Percentiles rank a stretch among this genome's conserved stretches.
Evolutionary conservation across 1,284 basidiomycete genomes (phyloP).

Genomic region (Moniliophthora roreri): DNA sequence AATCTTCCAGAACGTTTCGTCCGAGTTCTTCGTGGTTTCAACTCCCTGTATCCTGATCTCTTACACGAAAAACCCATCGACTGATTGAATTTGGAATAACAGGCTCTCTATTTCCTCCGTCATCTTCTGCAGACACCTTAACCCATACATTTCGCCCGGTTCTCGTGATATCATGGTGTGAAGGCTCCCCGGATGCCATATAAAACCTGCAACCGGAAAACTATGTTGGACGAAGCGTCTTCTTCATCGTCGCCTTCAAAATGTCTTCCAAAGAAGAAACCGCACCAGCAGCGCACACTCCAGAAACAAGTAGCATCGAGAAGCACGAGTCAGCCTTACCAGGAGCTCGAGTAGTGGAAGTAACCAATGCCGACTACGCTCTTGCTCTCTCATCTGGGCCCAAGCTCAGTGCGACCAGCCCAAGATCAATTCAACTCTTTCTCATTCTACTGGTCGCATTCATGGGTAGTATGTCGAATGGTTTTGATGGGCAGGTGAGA

Average conservation of each 20-base stretch:
- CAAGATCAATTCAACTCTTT: constrained; percentile 38
- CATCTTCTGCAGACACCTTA: too few relatives aligned
- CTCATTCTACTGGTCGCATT: constrained; percentile 38
- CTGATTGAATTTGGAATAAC: too few relatives aligned
- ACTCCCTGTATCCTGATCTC: too few relatives aligned
- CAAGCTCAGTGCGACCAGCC: constrained; percentile 35
- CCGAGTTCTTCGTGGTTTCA: too few relatives aligned
- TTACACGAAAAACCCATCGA: too few relatives aligned
- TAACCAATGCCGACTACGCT: constrained; percentile 23
- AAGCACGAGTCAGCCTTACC: not conserved
- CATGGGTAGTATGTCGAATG: constrained; percentile 44
- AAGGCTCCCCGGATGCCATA: too few relatives aligned
- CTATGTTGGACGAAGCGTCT: not conserved
- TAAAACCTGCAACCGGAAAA: not conserved
- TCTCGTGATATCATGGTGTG: too few relatives aligned
- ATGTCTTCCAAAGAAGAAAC: not conserved
- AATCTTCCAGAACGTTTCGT: too few relatives aligned
- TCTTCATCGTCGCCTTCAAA: not conserved
- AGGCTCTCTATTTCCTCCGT: too few relatives aligned
- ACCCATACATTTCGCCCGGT: too few relatives aligned
- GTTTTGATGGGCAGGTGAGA: constrained; percentile 42
- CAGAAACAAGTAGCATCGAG: not conserved
- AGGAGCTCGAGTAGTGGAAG: constrained; percentile 14
- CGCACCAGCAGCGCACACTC: too few relatives aligned
- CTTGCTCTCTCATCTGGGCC: constrained; percentile 40